Evolutionary conservation across 495 filamentous ascomycete genomes (phyloP).

Genomic region (Physcia stellaris): DNA sequence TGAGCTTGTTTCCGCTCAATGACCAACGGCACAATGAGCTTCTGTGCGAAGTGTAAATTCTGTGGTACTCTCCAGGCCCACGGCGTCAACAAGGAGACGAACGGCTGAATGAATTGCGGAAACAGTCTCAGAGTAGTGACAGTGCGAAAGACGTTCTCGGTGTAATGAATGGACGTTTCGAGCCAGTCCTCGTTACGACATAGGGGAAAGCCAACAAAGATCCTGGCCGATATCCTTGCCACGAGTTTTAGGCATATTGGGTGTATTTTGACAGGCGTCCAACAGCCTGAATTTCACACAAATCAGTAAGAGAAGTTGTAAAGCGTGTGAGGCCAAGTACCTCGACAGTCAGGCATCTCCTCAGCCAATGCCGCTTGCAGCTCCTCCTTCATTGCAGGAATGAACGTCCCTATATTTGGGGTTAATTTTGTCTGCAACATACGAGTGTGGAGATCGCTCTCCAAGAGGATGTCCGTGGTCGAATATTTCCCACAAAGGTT

Average conservation of each 20-base stretch:
- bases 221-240: slow-evolving; percentile 29
- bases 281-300: too few species aligned
- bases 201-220: slow-evolving; percentile 31
- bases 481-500: slow-evolving; percentile 2
- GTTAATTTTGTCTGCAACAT: slow-evolving; percentile 3
- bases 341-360: neutral
- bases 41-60: neutral
- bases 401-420: neutral
- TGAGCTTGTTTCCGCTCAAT: neutral
- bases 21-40: neutral
- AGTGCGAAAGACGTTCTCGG: slow-evolving; percentile 22
- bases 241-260: slow-evolving; percentile 28
- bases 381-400: neutral
- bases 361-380: neutral
- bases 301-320: too few species aligned
- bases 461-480: neutral
- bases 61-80: neutral
- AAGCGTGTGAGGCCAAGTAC: slow-evolving; percentile 2
- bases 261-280: slow-evolving; percentile 27
- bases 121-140: slow-evolving; percentile 21
- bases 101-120: slow-evolving; percentile 24
- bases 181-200: slow-evolving; percentile 31
- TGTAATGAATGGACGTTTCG: slow-evolving; percentile 25
- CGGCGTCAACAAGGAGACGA: slow-evolving; percentile 15
- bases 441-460: neutral